phyloP scores from a whole-genome alignment of 1,284 basidiomycete species.

The Austroboletus olivaceoglutinosus region DNA sequence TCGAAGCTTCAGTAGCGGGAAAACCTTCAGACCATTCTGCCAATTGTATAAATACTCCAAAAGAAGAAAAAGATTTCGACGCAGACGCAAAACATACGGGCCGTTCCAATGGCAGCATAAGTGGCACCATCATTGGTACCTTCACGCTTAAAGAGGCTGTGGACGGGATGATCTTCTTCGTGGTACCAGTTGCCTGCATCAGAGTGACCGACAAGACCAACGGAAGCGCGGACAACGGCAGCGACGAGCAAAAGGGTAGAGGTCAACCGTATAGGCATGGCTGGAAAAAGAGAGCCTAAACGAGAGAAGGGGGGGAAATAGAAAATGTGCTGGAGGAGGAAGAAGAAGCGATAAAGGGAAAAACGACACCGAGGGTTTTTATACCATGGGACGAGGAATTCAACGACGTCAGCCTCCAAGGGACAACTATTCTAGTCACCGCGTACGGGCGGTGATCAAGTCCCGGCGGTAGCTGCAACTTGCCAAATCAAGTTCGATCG shows the following conservation, averaged over 20 bases:
- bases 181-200: conserved; percentile 54
- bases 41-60: not conserved
- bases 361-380: conserved; percentile 20
- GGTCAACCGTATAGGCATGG: conserved; percentile 33
- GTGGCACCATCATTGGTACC: conserved; percentile 40
- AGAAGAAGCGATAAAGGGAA: conserved; percentile 6
- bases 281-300: conserved; percentile 14
- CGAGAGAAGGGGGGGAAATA: conserved; percentile 23
- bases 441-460: not conserved
- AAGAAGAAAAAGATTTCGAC: not conserved
- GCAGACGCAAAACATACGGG: conserved; percentile 41
- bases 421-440: conserved; percentile 16
- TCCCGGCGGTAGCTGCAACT: not conserved
- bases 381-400: conserved; percentile 23
- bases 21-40: conserved; percentile 61
- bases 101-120: conserved; percentile 58
- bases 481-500: conserved; percentile 25
- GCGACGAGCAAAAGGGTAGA: conserved; percentile 38
- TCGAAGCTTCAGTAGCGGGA: conserved; percentile 45
- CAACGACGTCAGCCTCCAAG: conserved; percentile 22
- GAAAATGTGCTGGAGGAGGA: conserved; percentile 14
- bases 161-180: conserved; percentile 51
- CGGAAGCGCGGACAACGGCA: conserved; percentile 32
- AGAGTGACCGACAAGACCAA: conserved; percentile 31
- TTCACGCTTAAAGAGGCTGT: conserved; percentile 56